phyloP scores from a whole-genome alignment of 208 protist genomes.

The Leishmania tarentolae region DNA sequence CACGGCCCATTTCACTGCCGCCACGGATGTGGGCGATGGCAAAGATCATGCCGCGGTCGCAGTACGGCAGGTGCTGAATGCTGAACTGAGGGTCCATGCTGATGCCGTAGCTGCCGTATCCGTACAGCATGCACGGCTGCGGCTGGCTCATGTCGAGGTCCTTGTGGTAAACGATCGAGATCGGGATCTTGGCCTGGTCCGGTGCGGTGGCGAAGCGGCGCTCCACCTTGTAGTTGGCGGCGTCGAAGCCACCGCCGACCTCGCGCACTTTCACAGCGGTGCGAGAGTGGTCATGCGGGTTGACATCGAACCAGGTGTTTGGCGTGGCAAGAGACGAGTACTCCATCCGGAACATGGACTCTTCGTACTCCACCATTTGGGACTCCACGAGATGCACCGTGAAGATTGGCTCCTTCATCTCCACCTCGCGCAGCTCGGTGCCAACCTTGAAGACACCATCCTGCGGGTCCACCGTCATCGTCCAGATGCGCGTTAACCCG shows the following conservation, averaged over 20 bases:
- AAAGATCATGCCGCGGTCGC: conserved; percentile 92
- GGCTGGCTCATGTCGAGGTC: conserved; percentile 63
- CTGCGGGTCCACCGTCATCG: conserved; percentile 39
- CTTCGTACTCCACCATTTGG: conserved; percentile 80
- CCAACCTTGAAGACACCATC: conserved; percentile 41
- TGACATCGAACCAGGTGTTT: conserved; percentile 75
- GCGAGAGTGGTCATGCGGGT: conserved; percentile 39
- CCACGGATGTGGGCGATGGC: conserved; percentile 92
- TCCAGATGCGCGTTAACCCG: conserved; percentile 85
- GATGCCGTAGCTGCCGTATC: conserved; percentile 90
- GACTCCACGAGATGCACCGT: conserved; percentile 45
- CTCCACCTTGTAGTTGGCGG: conserved; percentile 70
- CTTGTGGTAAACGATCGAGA: conserved; percentile 83
- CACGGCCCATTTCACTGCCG: conserved; percentile 92
- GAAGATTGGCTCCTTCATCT: conserved; percentile 81
- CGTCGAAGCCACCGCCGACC: conserved; percentile 74
- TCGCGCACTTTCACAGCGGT: conserved; percentile 70
- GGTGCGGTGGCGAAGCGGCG: conserved; percentile 76
- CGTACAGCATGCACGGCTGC: conserved; percentile 89
- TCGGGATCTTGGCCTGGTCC: conserved; percentile 71
- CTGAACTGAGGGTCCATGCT: conserved; percentile 88
- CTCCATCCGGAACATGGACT: conserved; percentile 62
- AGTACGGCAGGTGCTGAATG: conserved; percentile 76
- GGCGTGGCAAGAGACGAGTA: conserved; percentile 88
- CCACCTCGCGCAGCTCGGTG: conserved; percentile 44